A percentile compares a stretch with the other conserved stretches of the same genome.
These are phyloP conservation scores for Candida cerambycidarum DNA, from an alignment of 805 yeast species.

Conservation along the genomic window DNA sequence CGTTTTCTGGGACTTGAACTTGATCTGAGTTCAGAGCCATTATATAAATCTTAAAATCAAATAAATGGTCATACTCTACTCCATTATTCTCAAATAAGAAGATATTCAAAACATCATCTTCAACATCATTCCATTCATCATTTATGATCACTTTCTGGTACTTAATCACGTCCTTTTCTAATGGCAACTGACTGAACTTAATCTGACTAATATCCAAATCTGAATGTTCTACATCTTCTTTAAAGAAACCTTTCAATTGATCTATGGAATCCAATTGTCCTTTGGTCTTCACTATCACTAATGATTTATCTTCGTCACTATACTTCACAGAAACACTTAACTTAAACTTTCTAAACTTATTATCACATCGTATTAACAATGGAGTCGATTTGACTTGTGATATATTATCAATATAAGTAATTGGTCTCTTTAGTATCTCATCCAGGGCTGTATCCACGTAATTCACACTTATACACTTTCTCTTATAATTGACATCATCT, in stretches of 20 bases:
- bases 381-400: constrained; percentile 20
- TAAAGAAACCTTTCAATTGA: constrained; percentile 13
- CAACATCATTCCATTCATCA: constrained; percentile 20
- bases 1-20: too few relatives aligned
- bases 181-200: constrained; percentile 25
- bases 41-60: constrained; percentile 30
- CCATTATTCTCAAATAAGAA: constrained; percentile 25
- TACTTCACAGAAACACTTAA: constrained; percentile 27
- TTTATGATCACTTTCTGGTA: constrained; percentile 28
- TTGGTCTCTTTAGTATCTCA: constrained; percentile 15
- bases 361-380: constrained; percentile 29
- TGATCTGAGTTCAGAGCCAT: too few relatives aligned
- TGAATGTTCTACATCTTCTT: constrained; percentile 1
- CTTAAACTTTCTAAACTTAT: constrained; percentile 24
- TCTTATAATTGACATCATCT: constrained; percentile 14
- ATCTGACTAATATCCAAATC: constrained; percentile 30
- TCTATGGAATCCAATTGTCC: constrained; percentile 16
- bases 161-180: constrained; percentile 16
- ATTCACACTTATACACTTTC: constrained; percentile 20
- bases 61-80: constrained; percentile 18
- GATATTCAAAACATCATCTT: constrained; percentile 21
- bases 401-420: constrained; percentile 28
- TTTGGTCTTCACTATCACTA: constrained; percentile 34
- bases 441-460: constrained; percentile 18
- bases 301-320: constrained; percentile 15